Conservation (phyloP, 2,329 filamentous ascomycete genomes). For the Daldinia eschscholtzii region DNA sequence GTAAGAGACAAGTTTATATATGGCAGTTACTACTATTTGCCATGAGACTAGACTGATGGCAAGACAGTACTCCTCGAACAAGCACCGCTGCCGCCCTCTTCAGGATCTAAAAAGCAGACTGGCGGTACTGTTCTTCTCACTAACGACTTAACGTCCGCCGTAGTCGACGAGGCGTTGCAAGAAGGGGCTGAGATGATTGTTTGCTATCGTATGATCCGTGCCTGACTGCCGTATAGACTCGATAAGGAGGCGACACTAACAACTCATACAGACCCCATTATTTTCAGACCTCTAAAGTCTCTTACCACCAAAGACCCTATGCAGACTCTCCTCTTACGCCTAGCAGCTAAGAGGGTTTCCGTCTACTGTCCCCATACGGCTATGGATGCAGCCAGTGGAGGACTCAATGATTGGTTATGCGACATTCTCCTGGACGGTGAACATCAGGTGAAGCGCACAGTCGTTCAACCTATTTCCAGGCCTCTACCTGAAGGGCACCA, state of each 20-base stretch:
- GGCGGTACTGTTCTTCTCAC: constrained; percentile 68
- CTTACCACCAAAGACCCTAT: constrained; percentile 87
- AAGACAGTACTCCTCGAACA: constrained; percentile 64
- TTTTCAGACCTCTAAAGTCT: constrained; percentile 92
- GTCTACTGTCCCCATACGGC: constrained; percentile 98
- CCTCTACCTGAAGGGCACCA: constrained; percentile 59
- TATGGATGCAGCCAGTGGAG: constrained; percentile 85
- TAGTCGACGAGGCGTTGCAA: constrained; percentile 89
- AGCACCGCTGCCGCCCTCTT: constrained; percentile 71
- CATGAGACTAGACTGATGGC: constrained; percentile 23
- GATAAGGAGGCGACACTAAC: constrained; percentile 14
- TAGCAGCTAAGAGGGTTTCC: constrained; percentile 88
- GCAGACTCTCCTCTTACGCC: constrained; percentile 83
- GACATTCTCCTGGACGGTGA: constrained; percentile 77
- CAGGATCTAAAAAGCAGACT: constrained; percentile 55
- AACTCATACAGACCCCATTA: constrained; percentile 81
- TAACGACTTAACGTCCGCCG: constrained; percentile 89
- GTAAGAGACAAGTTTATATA: constrained; percentile 38
- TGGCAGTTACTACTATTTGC: not conserved
- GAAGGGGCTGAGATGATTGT: constrained; percentile 83
- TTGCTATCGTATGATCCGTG: constrained; percentile 78
- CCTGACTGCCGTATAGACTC: not conserved
- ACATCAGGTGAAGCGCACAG: constrained; percentile 54
- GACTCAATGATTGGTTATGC: constrained; percentile 94
- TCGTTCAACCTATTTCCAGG: constrained; percentile 60